phyloP scores from a whole-genome alignment of 805 yeast genomes.

The Crinitomyces ghanaensis region DNA sequence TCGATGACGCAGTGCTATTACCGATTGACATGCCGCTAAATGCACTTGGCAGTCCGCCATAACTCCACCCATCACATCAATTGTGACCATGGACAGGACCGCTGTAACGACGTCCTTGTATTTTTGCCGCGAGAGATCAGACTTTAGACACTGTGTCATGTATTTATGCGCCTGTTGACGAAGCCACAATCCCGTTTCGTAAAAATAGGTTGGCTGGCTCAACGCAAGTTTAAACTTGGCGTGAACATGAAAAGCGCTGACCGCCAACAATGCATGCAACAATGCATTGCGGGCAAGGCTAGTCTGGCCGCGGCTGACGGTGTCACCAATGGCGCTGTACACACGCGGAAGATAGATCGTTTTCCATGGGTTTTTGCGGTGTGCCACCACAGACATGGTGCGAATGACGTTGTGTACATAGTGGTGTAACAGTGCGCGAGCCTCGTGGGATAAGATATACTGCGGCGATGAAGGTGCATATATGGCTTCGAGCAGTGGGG shows the following conservation, averaged over 20 bases:
- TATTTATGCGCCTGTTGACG: conserved; percentile 65
- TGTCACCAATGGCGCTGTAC: conserved; percentile 68
- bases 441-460: conserved; percentile 31
- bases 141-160: conserved; percentile 43
- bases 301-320: conserved; percentile 61
- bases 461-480: too few relatives aligned
- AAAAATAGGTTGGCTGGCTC: too few relatives aligned
- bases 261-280: conserved; percentile 68
- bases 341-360: conserved; percentile 80
- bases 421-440: conserved; percentile 60
- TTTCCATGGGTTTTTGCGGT: conserved; percentile 79
- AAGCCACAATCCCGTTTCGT: conserved; percentile 66
- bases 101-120: conserved; percentile 80
- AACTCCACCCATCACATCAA: conserved; percentile 84
- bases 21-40: conserved; percentile 63
- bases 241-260: conserved; percentile 69
- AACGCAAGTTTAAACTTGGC: conserved; percentile 56
- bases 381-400: conserved; percentile 57
- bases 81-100: conserved; percentile 73
- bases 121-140: conserved; percentile 45
- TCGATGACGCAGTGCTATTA: conserved; percentile 57
- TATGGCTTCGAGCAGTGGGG: too few relatives aligned
- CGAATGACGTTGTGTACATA: conserved; percentile 71
- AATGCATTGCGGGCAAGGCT: conserved; percentile 68
- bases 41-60: conserved; percentile 76